A percentile compares a stretch with the other conserved stretches of the same genome.
Conservation (phyloP, 116 monocot genomes). For the Cymodocea nodosa region DNA sequence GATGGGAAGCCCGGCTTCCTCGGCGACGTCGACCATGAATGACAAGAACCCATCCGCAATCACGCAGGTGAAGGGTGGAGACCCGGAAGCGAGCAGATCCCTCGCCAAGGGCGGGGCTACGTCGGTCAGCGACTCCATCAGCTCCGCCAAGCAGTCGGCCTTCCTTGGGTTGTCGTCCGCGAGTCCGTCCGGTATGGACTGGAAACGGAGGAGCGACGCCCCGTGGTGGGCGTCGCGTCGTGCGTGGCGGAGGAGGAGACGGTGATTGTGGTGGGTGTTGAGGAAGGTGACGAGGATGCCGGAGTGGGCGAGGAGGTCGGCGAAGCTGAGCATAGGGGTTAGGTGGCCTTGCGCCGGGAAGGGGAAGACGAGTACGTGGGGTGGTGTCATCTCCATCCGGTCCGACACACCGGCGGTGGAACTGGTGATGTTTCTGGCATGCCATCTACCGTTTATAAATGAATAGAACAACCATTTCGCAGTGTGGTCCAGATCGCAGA, state of each 20-base stretch:
- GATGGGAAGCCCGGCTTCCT: slow-evolving; percentile 24
- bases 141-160: not conserved
- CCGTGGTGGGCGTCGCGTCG: not conserved
- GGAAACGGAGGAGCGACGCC: slow-evolving; percentile 10
- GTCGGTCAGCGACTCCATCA: slow-evolving; percentile 6
- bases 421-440: too few relatives aligned
- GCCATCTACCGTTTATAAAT: too few relatives aligned
- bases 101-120: not conserved
- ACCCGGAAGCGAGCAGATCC: not conserved
- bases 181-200: slow-evolving; percentile 28
- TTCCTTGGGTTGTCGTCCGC: slow-evolving; percentile 18
- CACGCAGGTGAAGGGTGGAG: slow-evolving; percentile 27
- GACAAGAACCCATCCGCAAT: slow-evolving; percentile 23
- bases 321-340: slow-evolving; percentile 16
- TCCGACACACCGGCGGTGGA: too few relatives aligned
- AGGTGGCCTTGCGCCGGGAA: slow-evolving; percentile 30
- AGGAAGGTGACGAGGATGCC: slow-evolving; percentile 36
- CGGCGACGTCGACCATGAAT: slow-evolving; percentile 10
- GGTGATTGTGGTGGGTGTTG: slow-evolving; percentile 13
- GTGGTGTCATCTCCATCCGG: not conserved
- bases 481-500: too few relatives aligned
- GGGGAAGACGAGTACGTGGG: slow-evolving; percentile 26
- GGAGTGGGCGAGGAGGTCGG: slow-evolving; percentile 18
- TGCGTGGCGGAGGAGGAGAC: not conserved
- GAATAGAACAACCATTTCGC: too few relatives aligned